These are phyloP conservation scores for Aspergillus brunneoviolaceus DNA, from an alignment of 2,329 filamentous ascomycete species.

Conservation along the genomic window DNA sequence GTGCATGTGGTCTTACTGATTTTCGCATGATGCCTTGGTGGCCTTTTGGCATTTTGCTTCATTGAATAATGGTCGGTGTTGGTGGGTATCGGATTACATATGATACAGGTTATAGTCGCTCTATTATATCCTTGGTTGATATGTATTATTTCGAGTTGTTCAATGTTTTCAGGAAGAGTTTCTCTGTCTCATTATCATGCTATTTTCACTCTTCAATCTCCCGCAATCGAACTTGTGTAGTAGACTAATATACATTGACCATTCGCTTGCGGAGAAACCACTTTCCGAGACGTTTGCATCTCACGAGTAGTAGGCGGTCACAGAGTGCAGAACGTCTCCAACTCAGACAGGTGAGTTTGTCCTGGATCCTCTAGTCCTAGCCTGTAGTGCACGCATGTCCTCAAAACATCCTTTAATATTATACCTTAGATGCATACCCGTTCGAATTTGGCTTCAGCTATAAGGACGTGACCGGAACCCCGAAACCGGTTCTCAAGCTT, in stretches of 20 bases:
- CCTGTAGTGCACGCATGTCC: conserved; percentile 7
- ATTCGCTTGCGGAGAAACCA: not conserved
- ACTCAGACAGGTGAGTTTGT: conserved; percentile 22
- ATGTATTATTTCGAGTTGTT: not conserved
- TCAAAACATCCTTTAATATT: not conserved
- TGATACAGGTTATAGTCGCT: conserved; percentile 9
- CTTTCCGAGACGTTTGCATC: conserved; percentile 6
- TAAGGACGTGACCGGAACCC: conserved; percentile 1
- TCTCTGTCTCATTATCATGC: no score
- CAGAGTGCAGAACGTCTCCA: conserved; percentile 27
- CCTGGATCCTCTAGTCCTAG: not conserved
- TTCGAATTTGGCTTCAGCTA: conserved; percentile 6
- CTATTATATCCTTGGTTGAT: conserved; percentile 10
- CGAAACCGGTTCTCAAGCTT: not conserved
- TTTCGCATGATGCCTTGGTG: conserved; percentile 5
- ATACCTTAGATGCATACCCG: not conserved
- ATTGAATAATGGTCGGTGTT: conserved; percentile 10
- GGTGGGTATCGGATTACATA: conserved; percentile 11
- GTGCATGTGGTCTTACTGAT: conserved; percentile 61
- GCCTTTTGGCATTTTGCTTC: conserved; percentile 11
- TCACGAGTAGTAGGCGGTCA: conserved; percentile 27
- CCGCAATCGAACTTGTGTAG: not conserved
- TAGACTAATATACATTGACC: no score
- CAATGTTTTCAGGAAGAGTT: not conserved
- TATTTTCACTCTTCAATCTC: not conserved